Evolutionary conservation across 768 basidiomycete genomes (phyloP).

Genomic region (Gloeophyllum trabeum): DNA sequence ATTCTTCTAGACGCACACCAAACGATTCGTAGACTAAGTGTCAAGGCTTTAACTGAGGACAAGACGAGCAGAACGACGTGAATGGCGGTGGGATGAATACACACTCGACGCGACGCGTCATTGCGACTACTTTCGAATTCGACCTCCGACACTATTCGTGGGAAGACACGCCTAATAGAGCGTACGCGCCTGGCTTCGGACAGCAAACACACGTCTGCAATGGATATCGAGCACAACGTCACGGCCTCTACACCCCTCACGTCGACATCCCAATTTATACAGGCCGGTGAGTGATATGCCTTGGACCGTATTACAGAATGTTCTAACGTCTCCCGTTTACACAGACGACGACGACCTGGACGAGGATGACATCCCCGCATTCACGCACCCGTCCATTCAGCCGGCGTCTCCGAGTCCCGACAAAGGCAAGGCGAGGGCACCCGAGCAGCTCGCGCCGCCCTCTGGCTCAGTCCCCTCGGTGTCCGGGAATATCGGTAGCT

Average conservation of each 20-base stretch:
- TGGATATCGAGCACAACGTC: slow-evolving; percentile 12
- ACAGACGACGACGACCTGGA: slow-evolving; percentile 80
- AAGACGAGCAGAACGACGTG: no score
- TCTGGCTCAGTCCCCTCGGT: slow-evolving; percentile 24
- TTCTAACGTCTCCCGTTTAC: no score
- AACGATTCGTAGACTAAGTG: no score
- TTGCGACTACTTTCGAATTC: no score
- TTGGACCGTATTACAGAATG: no score
- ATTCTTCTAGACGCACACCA: no score
- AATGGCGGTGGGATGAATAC: no score
- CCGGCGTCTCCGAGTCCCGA: slow-evolving; percentile 27
- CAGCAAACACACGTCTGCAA: neutral
- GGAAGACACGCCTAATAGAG: slow-evolving; percentile 10
- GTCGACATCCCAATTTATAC: slow-evolving; percentile 67
- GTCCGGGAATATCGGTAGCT: slow-evolving; percentile 65
- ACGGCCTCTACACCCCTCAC: slow-evolving; percentile 35
- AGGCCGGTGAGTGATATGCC: slow-evolving; percentile 63
- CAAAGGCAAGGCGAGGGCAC: slow-evolving; percentile 67
- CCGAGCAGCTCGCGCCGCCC: slow-evolving; percentile 37
- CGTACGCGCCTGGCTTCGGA: neutral
- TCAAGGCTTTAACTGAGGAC: no score
- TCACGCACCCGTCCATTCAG: slow-evolving; percentile 49
- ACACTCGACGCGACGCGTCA: slow-evolving; percentile 49
- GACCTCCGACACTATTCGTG: slow-evolving; percentile 25
- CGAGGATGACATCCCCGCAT: slow-evolving; percentile 73